These are phyloP conservation scores for Hygrocybe punicea DNA, from an alignment of 768 basidiomycete species.

Conservation along the genomic window DNA sequence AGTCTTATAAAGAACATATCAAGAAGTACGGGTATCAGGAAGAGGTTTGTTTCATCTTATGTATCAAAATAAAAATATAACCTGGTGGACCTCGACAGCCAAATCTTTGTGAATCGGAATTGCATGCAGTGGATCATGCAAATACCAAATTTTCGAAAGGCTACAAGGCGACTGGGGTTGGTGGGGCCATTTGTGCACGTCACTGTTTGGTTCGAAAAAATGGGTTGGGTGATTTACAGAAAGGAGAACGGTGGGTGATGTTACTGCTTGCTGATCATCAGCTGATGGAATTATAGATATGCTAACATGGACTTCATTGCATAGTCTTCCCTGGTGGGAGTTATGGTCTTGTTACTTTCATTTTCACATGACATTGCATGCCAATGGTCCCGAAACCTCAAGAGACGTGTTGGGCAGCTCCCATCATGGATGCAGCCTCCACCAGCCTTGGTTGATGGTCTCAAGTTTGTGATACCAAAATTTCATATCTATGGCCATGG, in stretches of 20 bases:
- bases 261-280: neutral
- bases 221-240: constrained; percentile 32
- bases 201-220: constrained; percentile 30
- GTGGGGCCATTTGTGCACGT: constrained; percentile 26
- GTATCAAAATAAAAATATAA: neutral
- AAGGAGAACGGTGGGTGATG: constrained; percentile 30
- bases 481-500: constrained; percentile 15
- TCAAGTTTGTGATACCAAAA: constrained; percentile 11
- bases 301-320: constrained; percentile 31
- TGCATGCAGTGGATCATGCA: constrained; percentile 10
- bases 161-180: constrained; percentile 27
- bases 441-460: neutral
- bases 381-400: constrained; percentile 17
- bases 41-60: constrained; percentile 9
- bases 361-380: constrained; percentile 33
- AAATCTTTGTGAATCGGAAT: constrained; percentile 12
- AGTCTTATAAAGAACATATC: constrained; percentile 8
- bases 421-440: constrained; percentile 5
- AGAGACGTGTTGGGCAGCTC: neutral
- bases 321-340: constrained; percentile 9
- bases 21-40: constrained; percentile 4
- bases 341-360: constrained; percentile 5
- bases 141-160: constrained; percentile 12
- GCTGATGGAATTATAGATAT: constrained; percentile 16
- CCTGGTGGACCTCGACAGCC: neutral